A percentile compares a stretch with the other conserved stretches of the same genome.
phyloP scores from a whole-genome alignment of 352 stramenopile species.

The Phytophthora boehmeriae region DNA sequence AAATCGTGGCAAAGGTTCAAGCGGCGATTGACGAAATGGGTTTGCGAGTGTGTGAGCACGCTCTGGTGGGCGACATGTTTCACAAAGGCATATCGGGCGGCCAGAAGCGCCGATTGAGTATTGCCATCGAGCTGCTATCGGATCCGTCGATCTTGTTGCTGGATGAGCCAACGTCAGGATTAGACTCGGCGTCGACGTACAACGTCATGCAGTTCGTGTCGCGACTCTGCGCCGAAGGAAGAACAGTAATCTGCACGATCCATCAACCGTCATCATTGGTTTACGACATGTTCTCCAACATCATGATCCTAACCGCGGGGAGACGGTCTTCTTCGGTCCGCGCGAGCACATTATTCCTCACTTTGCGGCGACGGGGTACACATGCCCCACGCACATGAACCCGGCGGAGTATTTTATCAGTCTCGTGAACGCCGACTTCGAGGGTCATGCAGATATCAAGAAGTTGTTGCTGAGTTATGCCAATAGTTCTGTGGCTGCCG shows the following conservation, averaged over 20 bases:
- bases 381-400: conserved; percentile 66
- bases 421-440: conserved; percentile 65
- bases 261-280: conserved; percentile 77
- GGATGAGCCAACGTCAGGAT: conserved; percentile 92
- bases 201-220: conserved; percentile 86
- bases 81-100: conserved; percentile 84
- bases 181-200: conserved; percentile 91
- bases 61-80: conserved; percentile 83
- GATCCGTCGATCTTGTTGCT: conserved; percentile 95
- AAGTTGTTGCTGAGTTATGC: conserved; percentile 6
- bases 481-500: conserved; percentile 5
- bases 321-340: conserved; percentile 91
- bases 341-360: conserved; percentile 58
- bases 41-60: conserved; percentile 56
- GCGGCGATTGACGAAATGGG: conserved; percentile 72
- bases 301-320: conserved; percentile 69
- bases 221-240: conserved; percentile 49
- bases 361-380: conserved; percentile 48
- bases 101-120: conserved; percentile 92
- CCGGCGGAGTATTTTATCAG: conserved; percentile 66
- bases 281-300: conserved; percentile 69
- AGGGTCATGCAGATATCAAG: conserved; percentile 25
- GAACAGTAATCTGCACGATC: conserved; percentile 88
- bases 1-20: conserved; percentile 52
- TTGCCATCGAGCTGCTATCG: conserved; percentile 93